phyloP scores from a whole-genome alignment of 148 eudicot species.

The Persicaria maculosa region DNA sequence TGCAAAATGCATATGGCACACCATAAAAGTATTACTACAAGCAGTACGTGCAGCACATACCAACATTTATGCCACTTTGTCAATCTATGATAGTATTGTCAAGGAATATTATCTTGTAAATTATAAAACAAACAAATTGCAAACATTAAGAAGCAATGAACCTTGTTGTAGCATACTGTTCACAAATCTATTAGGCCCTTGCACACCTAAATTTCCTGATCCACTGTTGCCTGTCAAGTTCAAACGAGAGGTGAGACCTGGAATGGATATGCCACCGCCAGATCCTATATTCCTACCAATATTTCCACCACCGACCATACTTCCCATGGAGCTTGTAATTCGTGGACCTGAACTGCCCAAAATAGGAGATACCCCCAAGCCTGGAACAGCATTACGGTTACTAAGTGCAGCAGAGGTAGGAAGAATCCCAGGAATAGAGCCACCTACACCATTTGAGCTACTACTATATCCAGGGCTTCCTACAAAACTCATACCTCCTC shows the following conservation, averaged over 20 bases:
- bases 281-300: slow-evolving; percentile 77
- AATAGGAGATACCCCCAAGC: slow-evolving; percentile 72
- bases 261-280: slow-evolving; percentile 83
- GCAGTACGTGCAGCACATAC: neutral
- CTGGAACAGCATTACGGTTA: slow-evolving; percentile 76
- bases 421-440: slow-evolving; percentile 93
- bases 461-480: slow-evolving; percentile 85
- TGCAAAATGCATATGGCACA: neutral
- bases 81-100: neutral
- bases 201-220: slow-evolving; percentile 74
- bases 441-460: slow-evolving; percentile 72
- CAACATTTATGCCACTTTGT: neutral
- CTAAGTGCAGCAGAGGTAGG: slow-evolving; percentile 88
- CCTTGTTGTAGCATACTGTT: slow-evolving; percentile 96
- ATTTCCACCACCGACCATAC: slow-evolving; percentile 68
- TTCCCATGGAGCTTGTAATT: slow-evolving; percentile 78
- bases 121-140: slow-evolving; percentile 6
- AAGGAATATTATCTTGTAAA: neutral
- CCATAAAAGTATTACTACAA: neutral
- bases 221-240: slow-evolving; percentile 71
- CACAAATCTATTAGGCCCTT: slow-evolving; percentile 77
- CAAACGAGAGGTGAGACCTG: slow-evolving; percentile 81
- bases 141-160: slow-evolving; percentile 23
- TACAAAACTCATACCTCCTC: slow-evolving; percentile 90
- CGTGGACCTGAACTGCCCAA: slow-evolving; percentile 85